Percentiles rank a stretch among this genome's conserved stretches.
These are phyloP conservation scores for Kondoa subrosea DNA, from an alignment of 768 basidiomycete species.

Conservation along the genomic window DNA sequence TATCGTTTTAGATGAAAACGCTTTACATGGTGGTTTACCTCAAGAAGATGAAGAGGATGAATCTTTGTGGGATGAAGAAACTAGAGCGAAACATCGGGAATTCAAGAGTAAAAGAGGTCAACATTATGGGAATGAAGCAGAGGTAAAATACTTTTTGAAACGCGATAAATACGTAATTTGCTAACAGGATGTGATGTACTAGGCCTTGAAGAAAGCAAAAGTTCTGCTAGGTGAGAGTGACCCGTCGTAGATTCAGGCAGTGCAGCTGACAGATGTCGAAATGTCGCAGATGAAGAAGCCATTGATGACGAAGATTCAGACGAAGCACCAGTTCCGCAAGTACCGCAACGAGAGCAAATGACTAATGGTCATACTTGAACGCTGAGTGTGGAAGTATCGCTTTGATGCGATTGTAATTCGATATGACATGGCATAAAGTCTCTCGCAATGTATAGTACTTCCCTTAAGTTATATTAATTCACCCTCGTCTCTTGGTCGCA, in stretches of 20 bases:
- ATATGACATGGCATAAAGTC: no score
- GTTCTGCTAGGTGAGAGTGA: background rate
- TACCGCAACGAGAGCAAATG: no score
- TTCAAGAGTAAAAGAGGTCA: conserved; percentile 1
- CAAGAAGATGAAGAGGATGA: conserved; percentile 9
- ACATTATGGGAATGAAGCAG: background rate
- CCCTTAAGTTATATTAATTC: no score
- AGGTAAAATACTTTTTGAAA: no score
- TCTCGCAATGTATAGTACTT: no score
- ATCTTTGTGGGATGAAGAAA: conserved; percentile 17
- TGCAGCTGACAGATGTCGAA: background rate
- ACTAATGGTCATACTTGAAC: no score
- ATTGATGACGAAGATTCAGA: background rate
- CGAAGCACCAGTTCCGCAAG: background rate
- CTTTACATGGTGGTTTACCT: background rate
- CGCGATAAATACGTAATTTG: no score
- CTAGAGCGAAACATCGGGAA: conserved; percentile 1
- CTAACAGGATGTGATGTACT: no score
- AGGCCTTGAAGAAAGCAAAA: background rate
- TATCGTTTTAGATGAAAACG: conserved; percentile 14
- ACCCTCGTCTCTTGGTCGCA: no score
- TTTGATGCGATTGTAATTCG: no score
- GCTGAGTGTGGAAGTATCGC: no score
- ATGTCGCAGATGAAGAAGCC: background rate
- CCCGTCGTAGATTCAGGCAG: background rate